Conservation (phyloP, 2,329 filamentous ascomycete species). For the Trichophyton benhamiae region DNA sequence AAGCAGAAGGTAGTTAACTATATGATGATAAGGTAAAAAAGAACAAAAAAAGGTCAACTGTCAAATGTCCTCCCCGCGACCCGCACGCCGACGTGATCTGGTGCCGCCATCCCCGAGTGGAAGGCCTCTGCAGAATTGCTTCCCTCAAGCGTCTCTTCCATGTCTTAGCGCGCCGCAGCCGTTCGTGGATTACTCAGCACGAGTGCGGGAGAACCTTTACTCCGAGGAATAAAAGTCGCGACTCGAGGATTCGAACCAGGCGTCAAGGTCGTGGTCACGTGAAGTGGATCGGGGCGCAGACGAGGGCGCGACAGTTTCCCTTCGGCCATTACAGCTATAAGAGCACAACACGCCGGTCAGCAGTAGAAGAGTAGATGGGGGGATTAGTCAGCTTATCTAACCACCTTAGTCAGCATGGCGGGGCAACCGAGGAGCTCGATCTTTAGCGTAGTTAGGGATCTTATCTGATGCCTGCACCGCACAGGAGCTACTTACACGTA, state of each 20-base stretch:
- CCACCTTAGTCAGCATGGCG: too few relatives aligned
- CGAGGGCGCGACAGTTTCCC: conserved; percentile 2
- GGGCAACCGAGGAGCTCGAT: too few relatives aligned
- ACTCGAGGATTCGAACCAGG: conserved; percentile 45
- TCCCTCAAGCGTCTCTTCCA: conserved; percentile 44
- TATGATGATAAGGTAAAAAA: neutral
- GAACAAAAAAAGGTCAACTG: neutral
- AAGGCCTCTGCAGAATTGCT: conserved; percentile 48
- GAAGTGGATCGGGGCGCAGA: neutral
- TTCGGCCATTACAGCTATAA: conserved; percentile 13
- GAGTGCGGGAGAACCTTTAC: conserved; percentile 31
- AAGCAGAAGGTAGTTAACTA: too few relatives aligned
- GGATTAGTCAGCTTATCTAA: too few relatives aligned
- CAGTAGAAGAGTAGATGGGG: neutral
- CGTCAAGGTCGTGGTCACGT: conserved; percentile 21
- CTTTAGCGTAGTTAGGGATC: too few relatives aligned
- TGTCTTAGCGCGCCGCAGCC: conserved; percentile 42
- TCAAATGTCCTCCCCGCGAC: neutral
- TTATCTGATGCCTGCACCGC: too few relatives aligned
- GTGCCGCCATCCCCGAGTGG: conserved; percentile 43
- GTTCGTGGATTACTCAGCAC: conserved; percentile 43
- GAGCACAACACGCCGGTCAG: rapidly evolving
- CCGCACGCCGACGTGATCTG: conserved; percentile 37
- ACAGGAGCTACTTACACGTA: too few relatives aligned
- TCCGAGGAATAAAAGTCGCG: conserved; percentile 22